Conservation (phyloP, 495 filamentous ascomycete genomes). For the Xylaria castorea region DNA sequence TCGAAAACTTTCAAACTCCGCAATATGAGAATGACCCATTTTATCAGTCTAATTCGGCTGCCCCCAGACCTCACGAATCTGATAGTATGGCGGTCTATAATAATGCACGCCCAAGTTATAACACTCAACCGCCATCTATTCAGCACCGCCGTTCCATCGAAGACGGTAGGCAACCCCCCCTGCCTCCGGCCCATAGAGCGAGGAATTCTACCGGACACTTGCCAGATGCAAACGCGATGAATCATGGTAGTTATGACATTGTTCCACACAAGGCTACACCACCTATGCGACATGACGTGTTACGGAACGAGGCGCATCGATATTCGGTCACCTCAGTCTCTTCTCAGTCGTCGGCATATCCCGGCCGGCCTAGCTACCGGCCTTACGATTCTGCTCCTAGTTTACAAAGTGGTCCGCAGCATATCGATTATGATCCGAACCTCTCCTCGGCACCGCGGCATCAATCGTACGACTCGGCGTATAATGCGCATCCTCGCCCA, state of each 20-base stretch:
- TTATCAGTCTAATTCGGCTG: conserved; percentile 29
- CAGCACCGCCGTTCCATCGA: conserved; percentile 33
- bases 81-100: conserved; percentile 33
- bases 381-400: conserved; percentile 52
- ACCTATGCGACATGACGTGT: conserved; percentile 56
- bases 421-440: conserved; percentile 37
- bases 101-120: conserved; percentile 29
- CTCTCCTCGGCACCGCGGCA: conserved; percentile 49
- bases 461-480: conserved; percentile 56
- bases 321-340: conserved; percentile 42
- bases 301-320: conserved; percentile 56
- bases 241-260: conserved; percentile 33
- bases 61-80: conserved; percentile 30
- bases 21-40: conserved; percentile 39
- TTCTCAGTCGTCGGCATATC: conserved; percentile 44
- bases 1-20: conserved; percentile 37
- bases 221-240: conserved; percentile 11
- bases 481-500: conserved; percentile 51
- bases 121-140: conserved; percentile 24
- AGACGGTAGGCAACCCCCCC: conserved; percentile 51
- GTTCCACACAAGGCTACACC: conserved; percentile 43
- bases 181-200: conserved; percentile 53
- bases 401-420: conserved; percentile 37
- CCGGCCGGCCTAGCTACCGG: conserved; percentile 55
- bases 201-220: conserved; percentile 48